phyloP scores from a whole-genome alignment of 2,329 filamentous ascomycete genomes.

The Xylariaceae sp. region DNA sequence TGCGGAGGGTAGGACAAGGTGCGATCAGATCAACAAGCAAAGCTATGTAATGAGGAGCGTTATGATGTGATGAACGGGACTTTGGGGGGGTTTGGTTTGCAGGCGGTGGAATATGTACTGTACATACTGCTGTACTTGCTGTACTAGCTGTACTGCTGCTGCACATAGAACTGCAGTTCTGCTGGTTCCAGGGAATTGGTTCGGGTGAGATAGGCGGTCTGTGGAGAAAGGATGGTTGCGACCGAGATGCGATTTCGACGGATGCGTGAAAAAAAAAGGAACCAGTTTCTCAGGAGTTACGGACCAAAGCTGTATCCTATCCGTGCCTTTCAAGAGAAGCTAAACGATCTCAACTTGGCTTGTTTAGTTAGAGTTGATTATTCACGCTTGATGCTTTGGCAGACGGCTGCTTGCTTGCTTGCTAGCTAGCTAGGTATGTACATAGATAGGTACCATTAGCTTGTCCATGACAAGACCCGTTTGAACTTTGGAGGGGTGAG shows the following conservation, averaged over 20 bases:
- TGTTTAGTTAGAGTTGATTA: too few species aligned
- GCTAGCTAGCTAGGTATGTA: neutral
- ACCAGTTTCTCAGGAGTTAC: too few species aligned
- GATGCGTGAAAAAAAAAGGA: too few species aligned
- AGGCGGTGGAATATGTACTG: constrained; percentile 13
- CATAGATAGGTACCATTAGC: neutral
- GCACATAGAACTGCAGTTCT: neutral
- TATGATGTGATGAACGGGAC: constrained; percentile 13
- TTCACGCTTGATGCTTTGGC: neutral
- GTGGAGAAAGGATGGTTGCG: constrained; percentile 12
- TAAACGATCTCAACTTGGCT: too few species aligned
- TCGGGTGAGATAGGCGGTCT: constrained; percentile 17
- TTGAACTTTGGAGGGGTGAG: constrained; percentile 8
- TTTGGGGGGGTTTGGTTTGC: neutral
- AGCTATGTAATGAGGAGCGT: constrained; percentile 7
- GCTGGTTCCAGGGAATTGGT: constrained; percentile 20
- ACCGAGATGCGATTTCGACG: neutral
- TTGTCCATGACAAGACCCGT: neutral
- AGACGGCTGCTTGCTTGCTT: neutral
- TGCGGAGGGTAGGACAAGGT: constrained; percentile 1
- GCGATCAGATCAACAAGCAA: constrained; percentile 17
- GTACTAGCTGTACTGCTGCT: too few species aligned
- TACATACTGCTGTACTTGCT: too few species aligned
- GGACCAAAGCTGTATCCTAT: too few species aligned
- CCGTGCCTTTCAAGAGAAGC: too few species aligned